Percentiles rank a stretch among this genome's conserved stretches.
Evolutionary conservation across 129 eudicot genomes (phyloP).

Genomic region (Kitagawia praeruptora): DNA sequence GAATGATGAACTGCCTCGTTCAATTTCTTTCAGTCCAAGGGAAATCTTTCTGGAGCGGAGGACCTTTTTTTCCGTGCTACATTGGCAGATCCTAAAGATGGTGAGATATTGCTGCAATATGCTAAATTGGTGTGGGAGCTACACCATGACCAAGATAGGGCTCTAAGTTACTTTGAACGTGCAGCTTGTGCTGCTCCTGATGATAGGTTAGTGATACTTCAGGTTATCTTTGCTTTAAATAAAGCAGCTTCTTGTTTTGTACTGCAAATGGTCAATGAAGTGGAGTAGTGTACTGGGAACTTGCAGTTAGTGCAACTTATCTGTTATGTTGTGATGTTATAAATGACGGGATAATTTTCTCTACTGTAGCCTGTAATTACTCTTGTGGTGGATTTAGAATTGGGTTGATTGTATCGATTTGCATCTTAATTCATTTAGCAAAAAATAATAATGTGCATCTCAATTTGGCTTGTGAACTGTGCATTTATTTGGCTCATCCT

Average conservation of each 20-base stretch:
- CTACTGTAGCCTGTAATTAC: background rate
- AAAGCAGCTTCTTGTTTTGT: too few relatives aligned
- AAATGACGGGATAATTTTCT: background rate
- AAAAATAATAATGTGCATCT: background rate
- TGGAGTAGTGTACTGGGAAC: too few relatives aligned
- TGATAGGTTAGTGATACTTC: constrained; percentile 37
- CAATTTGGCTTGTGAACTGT: background rate
- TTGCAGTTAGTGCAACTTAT: too few relatives aligned
- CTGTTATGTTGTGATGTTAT: too few relatives aligned
- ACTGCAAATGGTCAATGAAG: background rate
- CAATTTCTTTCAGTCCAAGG: constrained; percentile 39
- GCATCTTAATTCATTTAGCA: background rate
- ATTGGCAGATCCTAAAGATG: constrained; percentile 56
- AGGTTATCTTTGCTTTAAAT: background rate
- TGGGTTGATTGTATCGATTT: background rate
- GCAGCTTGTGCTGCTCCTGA: constrained; percentile 62
- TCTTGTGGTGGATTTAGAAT: background rate
- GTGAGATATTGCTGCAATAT: constrained; percentile 47
- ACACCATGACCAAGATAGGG: constrained; percentile 57
- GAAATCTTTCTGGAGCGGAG: constrained; percentile 66
- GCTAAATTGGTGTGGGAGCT: constrained; percentile 79
- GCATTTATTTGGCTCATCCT: too few relatives aligned
- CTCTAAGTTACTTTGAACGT: constrained; percentile 47
- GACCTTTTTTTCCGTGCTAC: constrained; percentile 56
- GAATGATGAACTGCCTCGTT: background rate